Percentiles rank a stretch among this genome's conserved stretches.
Conservation (phyloP, 1,139 yeast species). For the Kurtzmaniella quercitrusa region DNA sequence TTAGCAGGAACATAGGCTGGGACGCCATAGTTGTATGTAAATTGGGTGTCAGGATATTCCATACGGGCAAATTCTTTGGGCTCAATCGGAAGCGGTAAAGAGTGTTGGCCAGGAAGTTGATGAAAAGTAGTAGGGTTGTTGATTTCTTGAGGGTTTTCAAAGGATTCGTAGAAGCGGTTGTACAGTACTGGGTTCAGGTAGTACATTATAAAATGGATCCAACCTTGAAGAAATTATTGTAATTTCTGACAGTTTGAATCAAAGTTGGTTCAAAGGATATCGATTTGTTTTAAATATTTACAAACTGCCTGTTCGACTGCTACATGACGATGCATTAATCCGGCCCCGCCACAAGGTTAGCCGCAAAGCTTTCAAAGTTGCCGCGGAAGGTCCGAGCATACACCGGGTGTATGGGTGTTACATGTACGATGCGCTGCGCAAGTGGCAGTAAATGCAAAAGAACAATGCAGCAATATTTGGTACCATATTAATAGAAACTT, state of each 20-base stretch:
- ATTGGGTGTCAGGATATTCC: slow-evolving; percentile 1
- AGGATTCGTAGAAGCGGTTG: slow-evolving; percentile 7
- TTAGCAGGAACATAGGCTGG: neutral
- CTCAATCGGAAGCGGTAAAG: neutral
- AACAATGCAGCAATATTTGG: slow-evolving; percentile 1
- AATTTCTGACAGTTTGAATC: neutral
- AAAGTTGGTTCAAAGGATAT: neutral
- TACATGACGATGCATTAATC: neutral
- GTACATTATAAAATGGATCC: slow-evolving; percentile 6
- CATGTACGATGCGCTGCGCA: neutral
- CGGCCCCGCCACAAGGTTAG: slow-evolving; percentile 2
- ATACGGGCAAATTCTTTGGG: slow-evolving; percentile 1
- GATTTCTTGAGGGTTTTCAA: slow-evolving; percentile 2
- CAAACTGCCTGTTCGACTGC: neutral
- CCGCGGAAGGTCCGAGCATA: slow-evolving; percentile 1
- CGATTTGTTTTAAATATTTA: neutral
- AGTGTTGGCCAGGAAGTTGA: neutral
- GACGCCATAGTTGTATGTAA: neutral
- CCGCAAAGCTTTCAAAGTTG: neutral
- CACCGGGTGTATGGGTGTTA: neutral
- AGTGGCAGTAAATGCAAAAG: slow-evolving; percentile 2
- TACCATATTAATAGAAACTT: neutral
- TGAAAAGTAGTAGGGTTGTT: neutral
- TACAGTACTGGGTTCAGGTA: slow-evolving; percentile 7
- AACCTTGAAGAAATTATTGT: neutral